A percentile compares a stretch with the other conserved stretches of the same genome.
Conservation (phyloP, 352 stramenopile species). For the Phytophthora sp. region DNA sequence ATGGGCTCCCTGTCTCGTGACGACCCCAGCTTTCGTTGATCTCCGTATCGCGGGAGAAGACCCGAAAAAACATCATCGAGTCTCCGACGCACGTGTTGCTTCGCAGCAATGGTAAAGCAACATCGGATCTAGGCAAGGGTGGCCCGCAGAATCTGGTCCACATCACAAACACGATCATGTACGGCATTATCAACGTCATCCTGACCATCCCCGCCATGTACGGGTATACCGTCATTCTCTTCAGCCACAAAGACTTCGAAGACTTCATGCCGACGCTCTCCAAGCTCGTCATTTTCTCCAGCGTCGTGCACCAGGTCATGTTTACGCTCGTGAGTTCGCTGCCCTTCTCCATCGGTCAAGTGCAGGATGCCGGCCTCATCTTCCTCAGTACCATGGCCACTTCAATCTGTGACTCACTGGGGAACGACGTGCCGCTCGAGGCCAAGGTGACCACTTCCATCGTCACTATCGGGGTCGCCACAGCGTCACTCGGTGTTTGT, state of each 20-base stretch:
- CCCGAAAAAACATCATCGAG: slow-evolving; percentile 19
- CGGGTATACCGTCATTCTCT: slow-evolving; percentile 97
- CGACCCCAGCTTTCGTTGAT: slow-evolving; percentile 22
- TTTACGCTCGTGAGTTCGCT: slow-evolving; percentile 91
- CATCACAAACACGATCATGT: slow-evolving; percentile 75
- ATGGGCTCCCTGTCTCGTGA: too few species aligned
- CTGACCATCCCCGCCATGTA: slow-evolving; percentile 94
- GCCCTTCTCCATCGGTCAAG: slow-evolving; percentile 96
- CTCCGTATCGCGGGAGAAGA: slow-evolving; percentile 24
- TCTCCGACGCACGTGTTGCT: slow-evolving; percentile 38
- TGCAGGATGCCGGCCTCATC: slow-evolving; percentile 98
- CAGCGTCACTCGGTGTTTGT: slow-evolving; percentile 87
- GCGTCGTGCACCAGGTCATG: slow-evolving; percentile 93
- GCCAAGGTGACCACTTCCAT: slow-evolving; percentile 94
- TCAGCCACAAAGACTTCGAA: slow-evolving; percentile 88
- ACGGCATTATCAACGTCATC: slow-evolving; percentile 93
- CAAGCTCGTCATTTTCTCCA: slow-evolving; percentile 97
- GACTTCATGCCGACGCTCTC: slow-evolving; percentile 89
- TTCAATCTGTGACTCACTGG: slow-evolving; percentile 84
- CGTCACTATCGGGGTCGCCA: slow-evolving; percentile 92
- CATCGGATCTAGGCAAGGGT: background rate
- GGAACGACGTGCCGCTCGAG: slow-evolving; percentile 59
- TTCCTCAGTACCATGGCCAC: slow-evolving; percentile 95
- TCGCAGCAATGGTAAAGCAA: slow-evolving; percentile 17
- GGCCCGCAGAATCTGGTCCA: slow-evolving; percentile 29